phyloP scores from a whole-genome alignment of 1,284 basidiomycete genomes.

The Cystobasidiaceae sp. region DNA sequence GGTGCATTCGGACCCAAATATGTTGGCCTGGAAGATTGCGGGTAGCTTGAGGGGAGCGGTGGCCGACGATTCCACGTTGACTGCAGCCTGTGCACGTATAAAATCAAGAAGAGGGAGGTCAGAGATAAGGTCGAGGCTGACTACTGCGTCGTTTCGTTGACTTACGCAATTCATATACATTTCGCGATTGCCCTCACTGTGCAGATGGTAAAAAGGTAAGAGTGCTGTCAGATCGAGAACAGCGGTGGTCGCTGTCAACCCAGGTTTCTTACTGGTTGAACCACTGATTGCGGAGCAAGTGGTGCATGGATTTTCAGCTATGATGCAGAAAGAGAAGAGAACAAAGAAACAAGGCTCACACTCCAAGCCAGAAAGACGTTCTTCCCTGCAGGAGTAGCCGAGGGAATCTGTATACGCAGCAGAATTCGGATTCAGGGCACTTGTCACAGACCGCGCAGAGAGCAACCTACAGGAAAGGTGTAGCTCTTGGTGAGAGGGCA shows the following conservation, averaged over 20 bases:
- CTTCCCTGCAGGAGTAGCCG: conserved; percentile 23
- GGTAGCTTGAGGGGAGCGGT: conserved; percentile 17
- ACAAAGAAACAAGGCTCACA: neutral
- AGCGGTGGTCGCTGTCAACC: neutral
- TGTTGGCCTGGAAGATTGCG: conserved; percentile 18
- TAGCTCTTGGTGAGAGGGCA: conserved; percentile 11
- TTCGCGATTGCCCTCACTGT: conserved; percentile 26
- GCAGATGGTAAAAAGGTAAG: neutral
- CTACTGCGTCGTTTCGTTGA: too few relatives aligned
- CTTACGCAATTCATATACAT: conserved; percentile 29
- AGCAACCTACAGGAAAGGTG: neutral
- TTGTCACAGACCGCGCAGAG: neutral
- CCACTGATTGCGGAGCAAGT: conserved; percentile 2
- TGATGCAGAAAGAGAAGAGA: neutral
- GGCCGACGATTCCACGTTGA: conserved; percentile 17
- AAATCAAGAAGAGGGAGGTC: too few relatives aligned
- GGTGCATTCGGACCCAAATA: conserved; percentile 6
- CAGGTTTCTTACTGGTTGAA: conserved; percentile 15
- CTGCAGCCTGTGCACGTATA: too few relatives aligned
- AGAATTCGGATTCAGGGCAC: neutral
- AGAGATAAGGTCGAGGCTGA: too few relatives aligned
- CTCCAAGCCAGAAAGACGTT: conserved; percentile 18
- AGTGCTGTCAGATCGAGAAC: neutral
- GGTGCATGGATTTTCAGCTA: too few relatives aligned
- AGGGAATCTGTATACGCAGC: neutral